Percentiles rank a stretch among this genome's conserved stretches.
phyloP scores from a whole-genome alignment of 768 basidiomycete genomes.

The Rhizopogon rudus region DNA sequence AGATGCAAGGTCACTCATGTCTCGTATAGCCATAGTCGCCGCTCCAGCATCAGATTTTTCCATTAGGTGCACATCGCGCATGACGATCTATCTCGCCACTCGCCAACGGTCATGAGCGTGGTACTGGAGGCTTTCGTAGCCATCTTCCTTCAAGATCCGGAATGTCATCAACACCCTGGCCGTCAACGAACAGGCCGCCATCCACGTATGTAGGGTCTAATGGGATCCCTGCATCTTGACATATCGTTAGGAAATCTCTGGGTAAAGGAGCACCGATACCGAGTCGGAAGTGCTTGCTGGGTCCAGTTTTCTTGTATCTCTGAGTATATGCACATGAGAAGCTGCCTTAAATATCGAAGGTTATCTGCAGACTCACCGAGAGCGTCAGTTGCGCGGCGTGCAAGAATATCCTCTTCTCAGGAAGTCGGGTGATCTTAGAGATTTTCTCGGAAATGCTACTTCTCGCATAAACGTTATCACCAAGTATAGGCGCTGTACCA shows the following conservation, averaged over 20 bases:
- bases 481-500: conserved; percentile 57
- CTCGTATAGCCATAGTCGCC: neutral
- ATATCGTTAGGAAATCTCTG: conserved; percentile 47
- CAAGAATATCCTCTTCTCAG: conserved; percentile 48
- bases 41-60: neutral
- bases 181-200: conserved; percentile 47
- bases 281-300: conserved; percentile 45
- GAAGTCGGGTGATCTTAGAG: conserved; percentile 25
- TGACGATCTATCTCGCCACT: neutral
- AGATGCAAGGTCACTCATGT: neutral
- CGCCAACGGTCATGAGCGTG: neutral
- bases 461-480: conserved; percentile 49
- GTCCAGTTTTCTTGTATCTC: conserved; percentile 43
- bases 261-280: conserved; percentile 57
- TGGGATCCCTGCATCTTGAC: conserved; percentile 39
- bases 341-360: neutral
- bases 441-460: conserved; percentile 28
- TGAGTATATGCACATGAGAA: conserved; percentile 20
- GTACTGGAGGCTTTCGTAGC: conserved; percentile 11
- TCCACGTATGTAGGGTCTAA: conserved; percentile 30
- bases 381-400: conserved; percentile 58
- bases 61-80: neutral
- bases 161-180: conserved; percentile 30
- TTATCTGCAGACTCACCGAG: conserved; percentile 34
- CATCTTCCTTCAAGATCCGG: conserved; percentile 35